Percentiles rank a stretch among this genome's conserved stretches.
phyloP scores from a whole-genome alignment of 2,329 filamentous ascomycete species.

The Mycosphaerella sp. region DNA sequence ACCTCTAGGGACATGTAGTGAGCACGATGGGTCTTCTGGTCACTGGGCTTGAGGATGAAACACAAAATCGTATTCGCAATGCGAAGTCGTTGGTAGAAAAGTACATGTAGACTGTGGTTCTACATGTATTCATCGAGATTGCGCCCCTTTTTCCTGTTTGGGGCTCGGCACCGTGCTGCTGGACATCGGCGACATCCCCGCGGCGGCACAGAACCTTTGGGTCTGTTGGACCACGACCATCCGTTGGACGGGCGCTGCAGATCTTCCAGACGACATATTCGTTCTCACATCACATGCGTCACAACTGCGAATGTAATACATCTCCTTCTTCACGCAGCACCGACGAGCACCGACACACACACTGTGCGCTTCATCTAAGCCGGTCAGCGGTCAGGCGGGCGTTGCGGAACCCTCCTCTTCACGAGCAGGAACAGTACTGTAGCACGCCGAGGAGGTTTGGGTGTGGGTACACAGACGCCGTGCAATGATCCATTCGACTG shows the following conservation, averaged over 20 bases:
- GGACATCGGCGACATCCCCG: background rate
- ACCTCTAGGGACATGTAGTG: too few relatives aligned
- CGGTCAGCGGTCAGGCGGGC: background rate
- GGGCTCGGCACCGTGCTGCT: background rate
- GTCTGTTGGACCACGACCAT: background rate
- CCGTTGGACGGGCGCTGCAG: background rate
- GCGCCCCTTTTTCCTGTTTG: background rate
- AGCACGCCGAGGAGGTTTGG: slow-evolving; percentile 8
- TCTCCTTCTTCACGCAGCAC: background rate
- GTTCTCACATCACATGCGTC: background rate
- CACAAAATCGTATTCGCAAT: too few relatives aligned
- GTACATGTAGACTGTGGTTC: background rate
- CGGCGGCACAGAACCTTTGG: background rate
- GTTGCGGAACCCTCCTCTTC: background rate
- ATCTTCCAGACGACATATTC: background rate
- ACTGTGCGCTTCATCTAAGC: background rate
- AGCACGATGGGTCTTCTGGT: background rate
- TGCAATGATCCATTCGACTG: background rate
- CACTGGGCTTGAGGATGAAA: too few relatives aligned
- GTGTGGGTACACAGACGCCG: slow-evolving; percentile 7
- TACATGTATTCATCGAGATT: background rate
- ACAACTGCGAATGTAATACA: background rate
- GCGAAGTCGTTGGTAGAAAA: too few relatives aligned
- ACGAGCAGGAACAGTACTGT: background rate
- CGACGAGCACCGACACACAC: background rate